Base-by-base conservation (phyloP, 2,329 filamentous ascomycete species). In the Dryadomyces quercus-mongolicae region DNA sequence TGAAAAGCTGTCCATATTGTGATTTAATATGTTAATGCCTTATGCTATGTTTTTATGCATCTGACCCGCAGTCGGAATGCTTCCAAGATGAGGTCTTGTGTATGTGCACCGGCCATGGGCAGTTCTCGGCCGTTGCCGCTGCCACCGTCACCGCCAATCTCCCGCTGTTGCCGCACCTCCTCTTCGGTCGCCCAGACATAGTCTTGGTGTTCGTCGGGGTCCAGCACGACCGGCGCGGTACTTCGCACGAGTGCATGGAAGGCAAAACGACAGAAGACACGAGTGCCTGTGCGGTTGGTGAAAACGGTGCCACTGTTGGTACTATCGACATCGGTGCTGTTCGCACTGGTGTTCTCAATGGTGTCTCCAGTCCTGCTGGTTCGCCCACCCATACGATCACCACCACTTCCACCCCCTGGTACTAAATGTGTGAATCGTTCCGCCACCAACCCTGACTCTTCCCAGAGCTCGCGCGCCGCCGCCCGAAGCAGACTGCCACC, bases 401-500 rank as follows among this genome's bases (percentile, higher is more conserved):
- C 12, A 18, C 18, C 1, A 46, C 31, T 34, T 21, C 15, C 16
- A 13, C 47, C 53, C 45, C 56, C 56, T 6, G 57, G 54, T 7
- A 62, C 56, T 1, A 61, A 54, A 9, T 56, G 54, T 10, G 58
- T 58, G 8, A 71, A 62, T 2, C 49, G 55, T n/a, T 42, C 58
- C 3, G 64, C 61, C 16, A 60, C 34, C 6, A 74, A 59, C 1
- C 71, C 68, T 15, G 67, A 60, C 61, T 74, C 72, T 61, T 74
- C 72, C 64, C 63, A 67, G 5, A 74, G 59, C 59, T 74, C 72
- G 25, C 72, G 64, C 6, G 67, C 67, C 0, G 66, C 62, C 2
- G 60, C 65, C 52, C 68, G 60, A 16, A 73, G 61, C 9, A 74
- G 62, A 2, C 60, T 69, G 38, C 42, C 48, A 9, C 18, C 47